phyloP scores from a whole-genome alignment of 129 eudicot species.

The Logfia minima region DNA sequence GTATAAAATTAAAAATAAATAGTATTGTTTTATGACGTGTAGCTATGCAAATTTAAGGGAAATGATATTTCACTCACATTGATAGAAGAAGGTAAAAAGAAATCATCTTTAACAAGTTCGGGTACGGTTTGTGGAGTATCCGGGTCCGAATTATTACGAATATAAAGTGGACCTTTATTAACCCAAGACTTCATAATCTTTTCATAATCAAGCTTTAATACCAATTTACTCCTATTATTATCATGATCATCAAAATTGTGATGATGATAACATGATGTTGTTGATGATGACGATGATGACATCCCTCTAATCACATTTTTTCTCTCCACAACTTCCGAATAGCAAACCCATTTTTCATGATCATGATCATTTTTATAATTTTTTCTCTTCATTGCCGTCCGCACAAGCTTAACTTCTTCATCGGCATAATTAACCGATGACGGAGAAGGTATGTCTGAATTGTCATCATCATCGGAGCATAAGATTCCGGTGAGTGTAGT shows the following conservation, averaged over 20 bases:
- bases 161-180: conserved; percentile 59
- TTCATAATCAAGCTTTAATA: conserved; percentile 76
- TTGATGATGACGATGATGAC: conserved; percentile 32
- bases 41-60: background rate
- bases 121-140: conserved; percentile 62
- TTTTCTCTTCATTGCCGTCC: conserved; percentile 82
- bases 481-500: conserved; percentile 63
- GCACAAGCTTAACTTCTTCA: conserved; percentile 51
- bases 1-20: background rate
- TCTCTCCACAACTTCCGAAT: conserved; percentile 68
- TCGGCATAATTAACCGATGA: conserved; percentile 54
- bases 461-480: conserved; percentile 28
- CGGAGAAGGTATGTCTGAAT: conserved; percentile 39
- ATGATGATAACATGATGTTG: conserved; percentile 26
- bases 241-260: background rate
- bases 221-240: conserved; percentile 25
- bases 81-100: conserved; percentile 25
- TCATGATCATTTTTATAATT: conserved; percentile 38
- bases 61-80: conserved; percentile 26
- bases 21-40: background rate
- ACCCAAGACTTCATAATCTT: conserved; percentile 74
- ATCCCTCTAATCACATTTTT: conserved; percentile 33
- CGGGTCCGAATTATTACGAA: conserved; percentile 22
- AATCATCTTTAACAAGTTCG: conserved; percentile 46
- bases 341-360: conserved; percentile 72